A percentile compares a stretch with the other conserved stretches of the same genome.
Conservation (phyloP, 495 filamentous ascomycete genomes). For the Penicillium soppii region DNA sequence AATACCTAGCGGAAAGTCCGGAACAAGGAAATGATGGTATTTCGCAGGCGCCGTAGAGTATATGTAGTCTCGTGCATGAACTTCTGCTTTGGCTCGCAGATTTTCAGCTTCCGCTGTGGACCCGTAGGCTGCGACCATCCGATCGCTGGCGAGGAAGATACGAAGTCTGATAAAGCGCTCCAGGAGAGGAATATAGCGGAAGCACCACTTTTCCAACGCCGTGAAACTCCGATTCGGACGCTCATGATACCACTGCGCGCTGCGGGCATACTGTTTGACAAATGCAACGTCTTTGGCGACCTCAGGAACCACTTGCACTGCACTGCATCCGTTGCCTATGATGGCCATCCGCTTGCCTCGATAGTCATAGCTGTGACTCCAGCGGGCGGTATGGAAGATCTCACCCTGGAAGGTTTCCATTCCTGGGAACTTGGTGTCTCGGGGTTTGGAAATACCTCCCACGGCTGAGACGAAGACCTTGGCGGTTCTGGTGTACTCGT, state of each 20-base stretch:
- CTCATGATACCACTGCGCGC: constrained; percentile 53
- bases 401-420: constrained; percentile 41
- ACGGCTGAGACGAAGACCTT: constrained; percentile 48
- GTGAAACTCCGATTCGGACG: constrained; percentile 19
- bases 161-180: constrained; percentile 25
- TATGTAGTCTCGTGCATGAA: constrained; percentile 39
- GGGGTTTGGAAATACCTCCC: constrained; percentile 47
- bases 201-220: constrained; percentile 27
- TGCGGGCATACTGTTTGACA: constrained; percentile 54
- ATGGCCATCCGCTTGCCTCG: constrained; percentile 45
- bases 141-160: constrained; percentile 31
- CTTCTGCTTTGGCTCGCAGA: constrained; percentile 15
- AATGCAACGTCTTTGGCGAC: constrained; percentile 41
- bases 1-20: constrained; percentile 51
- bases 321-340: constrained; percentile 52
- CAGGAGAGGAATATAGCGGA: constrained; percentile 39
- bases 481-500: constrained; percentile 14
- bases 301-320: constrained; percentile 34
- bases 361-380: constrained; percentile 37
- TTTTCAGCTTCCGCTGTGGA: constrained; percentile 17
- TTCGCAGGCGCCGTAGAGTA: constrained; percentile 47
- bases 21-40: constrained; percentile 56
- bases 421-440: constrained; percentile 35
- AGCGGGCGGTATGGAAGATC: constrained; percentile 49
- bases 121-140: constrained; percentile 16